Percentiles rank a stretch among this genome's conserved stretches.
These are phyloP conservation scores for Talaromyces verruculosus DNA, from an alignment of 2,329 filamentous ascomycete genomes.

Conservation along the genomic window DNA sequence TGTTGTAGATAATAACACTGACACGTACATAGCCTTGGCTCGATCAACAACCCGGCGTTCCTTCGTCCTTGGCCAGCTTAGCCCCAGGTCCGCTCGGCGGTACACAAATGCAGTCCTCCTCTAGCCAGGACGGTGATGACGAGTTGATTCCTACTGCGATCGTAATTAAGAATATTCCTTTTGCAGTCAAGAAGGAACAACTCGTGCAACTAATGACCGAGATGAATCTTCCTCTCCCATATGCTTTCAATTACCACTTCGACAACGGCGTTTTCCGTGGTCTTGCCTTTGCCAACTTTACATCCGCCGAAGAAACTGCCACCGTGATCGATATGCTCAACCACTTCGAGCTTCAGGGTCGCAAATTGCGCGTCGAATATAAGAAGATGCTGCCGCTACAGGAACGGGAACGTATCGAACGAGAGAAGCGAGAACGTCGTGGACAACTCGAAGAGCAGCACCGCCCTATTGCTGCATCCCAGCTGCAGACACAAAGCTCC, in stretches of 20 bases:
- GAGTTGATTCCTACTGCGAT: slow-evolving; percentile 97
- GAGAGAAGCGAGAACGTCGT: slow-evolving; percentile 92
- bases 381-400: slow-evolving; percentile 98
- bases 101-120: slow-evolving; percentile 33
- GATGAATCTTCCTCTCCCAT: slow-evolving; percentile 87
- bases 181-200: slow-evolving; percentile 96
- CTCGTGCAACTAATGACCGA: slow-evolving; percentile 92
- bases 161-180: slow-evolving; percentile 99
- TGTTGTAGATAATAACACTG: neutral
- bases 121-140: slow-evolving; percentile 55
- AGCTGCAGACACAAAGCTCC: slow-evolving; percentile 80
- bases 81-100: slow-evolving; percentile 18
- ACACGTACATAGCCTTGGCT: slow-evolving; percentile 58
- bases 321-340: slow-evolving; percentile 93
- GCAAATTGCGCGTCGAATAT: slow-evolving; percentile 94
- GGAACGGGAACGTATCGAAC: slow-evolving; percentile 91
- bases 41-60: slow-evolving; percentile 55
- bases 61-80: slow-evolving; percentile 15
- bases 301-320: slow-evolving; percentile 88
- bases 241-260: slow-evolving; percentile 99
- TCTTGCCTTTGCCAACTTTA: slow-evolving; percentile 96
- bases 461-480: slow-evolving; percentile 63
- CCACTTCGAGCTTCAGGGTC: slow-evolving; percentile 89
- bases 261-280: slow-evolving; percentile 97
- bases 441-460: slow-evolving; percentile 98